A percentile compares a stretch with the other conserved stretches of the same genome.
Evolutionary conservation across 2,329 filamentous ascomycete species (phyloP).

Genomic region (Xylaria sp.): DNA sequence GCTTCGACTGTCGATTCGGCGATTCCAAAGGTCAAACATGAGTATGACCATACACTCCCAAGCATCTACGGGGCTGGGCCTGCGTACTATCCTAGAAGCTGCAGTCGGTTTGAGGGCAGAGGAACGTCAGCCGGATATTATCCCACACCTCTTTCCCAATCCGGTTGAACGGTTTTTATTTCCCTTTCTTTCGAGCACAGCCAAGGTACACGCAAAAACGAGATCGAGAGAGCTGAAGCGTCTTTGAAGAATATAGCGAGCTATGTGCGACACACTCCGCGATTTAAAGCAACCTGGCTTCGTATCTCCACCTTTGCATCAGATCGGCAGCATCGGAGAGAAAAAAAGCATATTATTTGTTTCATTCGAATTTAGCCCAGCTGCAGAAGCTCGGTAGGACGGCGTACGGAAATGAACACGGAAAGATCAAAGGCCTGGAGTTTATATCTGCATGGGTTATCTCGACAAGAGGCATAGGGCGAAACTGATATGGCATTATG

Average conservation of each 20-base stretch:
- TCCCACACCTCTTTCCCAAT: constrained; percentile 62
- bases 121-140: constrained; percentile 63
- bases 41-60: constrained; percentile 59
- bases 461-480: constrained; percentile 41
- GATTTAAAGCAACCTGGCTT: constrained; percentile 33
- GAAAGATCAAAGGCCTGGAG: constrained; percentile 37
- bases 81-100: constrained; percentile 54
- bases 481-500: constrained; percentile 41
- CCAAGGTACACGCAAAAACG: constrained; percentile 15
- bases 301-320: constrained; percentile 40
- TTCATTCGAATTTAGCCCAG: constrained; percentile 35
- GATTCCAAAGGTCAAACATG: constrained; percentile 60
- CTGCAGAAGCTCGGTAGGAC: constrained; percentile 35
- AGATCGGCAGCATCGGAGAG: constrained; percentile 40
- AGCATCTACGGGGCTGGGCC: constrained; percentile 59
- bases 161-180: constrained; percentile 48
- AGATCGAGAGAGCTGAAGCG: constrained; percentile 11
- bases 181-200: background rate
- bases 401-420: constrained; percentile 44
- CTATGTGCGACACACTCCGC: constrained; percentile 30
- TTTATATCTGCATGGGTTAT: constrained; percentile 40
- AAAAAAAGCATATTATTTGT: constrained; percentile 47
- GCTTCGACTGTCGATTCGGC: constrained; percentile 49
- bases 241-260: constrained; percentile 30
- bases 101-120: constrained; percentile 65